Conservation (phyloP, 2,329 filamentous ascomycete species). For the Fusarium solani-melongenae region DNA sequence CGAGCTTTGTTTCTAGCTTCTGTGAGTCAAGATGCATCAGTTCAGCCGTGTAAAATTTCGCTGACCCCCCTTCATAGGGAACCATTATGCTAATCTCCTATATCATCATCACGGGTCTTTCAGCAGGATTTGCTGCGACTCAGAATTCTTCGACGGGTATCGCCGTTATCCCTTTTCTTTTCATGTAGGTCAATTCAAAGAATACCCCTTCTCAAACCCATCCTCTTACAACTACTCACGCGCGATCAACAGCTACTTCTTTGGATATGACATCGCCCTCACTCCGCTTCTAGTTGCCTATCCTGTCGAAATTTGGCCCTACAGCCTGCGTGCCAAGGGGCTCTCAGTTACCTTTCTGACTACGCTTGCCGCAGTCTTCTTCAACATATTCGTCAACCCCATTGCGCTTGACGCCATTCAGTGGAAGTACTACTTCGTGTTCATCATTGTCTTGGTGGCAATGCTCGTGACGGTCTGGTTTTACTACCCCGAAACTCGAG, state of each 20-base stretch:
- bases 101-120: neutral
- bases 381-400: neutral
- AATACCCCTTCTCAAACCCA: neutral
- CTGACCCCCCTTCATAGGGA: neutral
- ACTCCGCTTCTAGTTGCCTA: neutral
- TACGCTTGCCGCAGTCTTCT: neutral
- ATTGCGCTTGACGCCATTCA: neutral
- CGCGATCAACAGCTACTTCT: neutral
- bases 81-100: neutral
- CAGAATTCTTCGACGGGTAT: neutral
- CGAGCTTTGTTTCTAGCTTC: neutral
- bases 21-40: neutral
- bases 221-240: neutral
- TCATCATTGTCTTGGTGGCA: neutral
- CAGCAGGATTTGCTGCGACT: neutral
- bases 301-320: neutral
- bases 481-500: neutral
- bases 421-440: neutral
- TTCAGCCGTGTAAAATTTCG: neutral
- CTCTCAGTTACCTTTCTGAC: neutral
- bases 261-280: neutral
- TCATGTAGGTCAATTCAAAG: neutral
- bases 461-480: neutral
- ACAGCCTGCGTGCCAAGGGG: neutral
- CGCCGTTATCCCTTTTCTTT: neutral